Conservation (phyloP, 208 protist species). For the Trypanosoma cruzi region DNA sequence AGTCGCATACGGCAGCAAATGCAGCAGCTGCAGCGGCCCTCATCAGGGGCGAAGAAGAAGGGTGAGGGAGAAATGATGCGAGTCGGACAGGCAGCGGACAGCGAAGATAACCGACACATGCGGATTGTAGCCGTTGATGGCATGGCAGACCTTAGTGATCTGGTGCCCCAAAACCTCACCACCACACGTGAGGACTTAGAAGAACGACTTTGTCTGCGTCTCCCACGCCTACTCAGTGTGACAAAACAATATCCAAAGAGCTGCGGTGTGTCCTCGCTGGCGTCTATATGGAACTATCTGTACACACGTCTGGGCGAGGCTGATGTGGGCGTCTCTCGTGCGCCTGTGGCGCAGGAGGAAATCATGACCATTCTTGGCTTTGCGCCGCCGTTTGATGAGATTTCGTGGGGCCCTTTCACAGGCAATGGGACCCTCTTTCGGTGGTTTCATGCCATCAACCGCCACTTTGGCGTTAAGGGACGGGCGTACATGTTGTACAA, state of each 20-base stretch:
- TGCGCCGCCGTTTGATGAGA: slow-evolving; percentile 86
- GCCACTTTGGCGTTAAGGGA: slow-evolving; percentile 61
- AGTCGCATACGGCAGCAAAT: slow-evolving; percentile 31
- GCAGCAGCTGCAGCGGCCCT: slow-evolving; percentile 11
- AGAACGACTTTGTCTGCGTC: slow-evolving; percentile 64
- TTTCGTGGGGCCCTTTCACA: slow-evolving; percentile 91
- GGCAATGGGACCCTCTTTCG: slow-evolving; percentile 90
- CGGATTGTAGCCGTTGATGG: slow-evolving; percentile 52
- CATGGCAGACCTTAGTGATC: slow-evolving; percentile 40
- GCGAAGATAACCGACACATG: slow-evolving; percentile 18
- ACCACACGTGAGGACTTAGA: slow-evolving; percentile 72
- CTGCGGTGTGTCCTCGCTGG: slow-evolving; percentile 88
- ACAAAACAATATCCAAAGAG: slow-evolving; percentile 92
- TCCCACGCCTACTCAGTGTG: slow-evolving; percentile 74
- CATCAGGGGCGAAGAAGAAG: not conserved
- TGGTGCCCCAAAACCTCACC: slow-evolving; percentile 68
- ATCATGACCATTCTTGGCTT: slow-evolving; percentile 91
- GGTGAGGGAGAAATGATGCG: not conserved
- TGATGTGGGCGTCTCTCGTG: slow-evolving; percentile 29
- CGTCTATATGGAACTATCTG: slow-evolving; percentile 92
- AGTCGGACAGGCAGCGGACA: slow-evolving; percentile 3
- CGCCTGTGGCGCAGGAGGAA: slow-evolving; percentile 87
- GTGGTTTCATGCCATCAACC: slow-evolving; percentile 92
- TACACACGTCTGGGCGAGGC: slow-evolving; percentile 85
- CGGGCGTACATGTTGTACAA: slow-evolving; percentile 88